These are phyloP conservation scores for Coniochaeta sp. DNA, from an alignment of 2,329 filamentous ascomycete species.

Conservation along the genomic window DNA sequence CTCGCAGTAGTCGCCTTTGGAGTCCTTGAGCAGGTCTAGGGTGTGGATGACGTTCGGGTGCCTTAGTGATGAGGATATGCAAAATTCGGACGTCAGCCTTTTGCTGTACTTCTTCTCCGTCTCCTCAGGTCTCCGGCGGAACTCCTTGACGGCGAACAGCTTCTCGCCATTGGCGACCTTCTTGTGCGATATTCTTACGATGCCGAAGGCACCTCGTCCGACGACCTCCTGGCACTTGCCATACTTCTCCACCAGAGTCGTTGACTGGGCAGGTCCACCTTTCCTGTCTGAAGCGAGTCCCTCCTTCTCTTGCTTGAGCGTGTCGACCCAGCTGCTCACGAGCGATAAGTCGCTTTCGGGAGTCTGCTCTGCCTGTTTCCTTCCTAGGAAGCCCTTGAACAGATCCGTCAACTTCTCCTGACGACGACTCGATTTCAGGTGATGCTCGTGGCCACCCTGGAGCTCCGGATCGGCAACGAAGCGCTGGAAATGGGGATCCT, in stretches of 20 bases:
- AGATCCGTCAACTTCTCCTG: slow-evolving; percentile 94
- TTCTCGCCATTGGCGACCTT: slow-evolving; percentile 83
- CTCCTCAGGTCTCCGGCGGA: slow-evolving; percentile 87
- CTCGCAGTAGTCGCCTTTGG: slow-evolving; percentile 96
- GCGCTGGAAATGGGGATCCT: slow-evolving; percentile 30
- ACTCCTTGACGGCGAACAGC: slow-evolving; percentile 96
- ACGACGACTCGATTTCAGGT: slow-evolving; percentile 79
- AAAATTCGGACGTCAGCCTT: slow-evolving; percentile 92
- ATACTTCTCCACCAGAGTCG: slow-evolving; percentile 88
- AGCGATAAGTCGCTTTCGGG: slow-evolving; percentile 80
- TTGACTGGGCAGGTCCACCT: slow-evolving; percentile 64
- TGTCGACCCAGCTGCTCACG: slow-evolving; percentile 94
- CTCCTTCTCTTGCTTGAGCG: slow-evolving; percentile 82
- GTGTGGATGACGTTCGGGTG: slow-evolving; percentile 99
- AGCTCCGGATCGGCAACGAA: slow-evolving; percentile 42
- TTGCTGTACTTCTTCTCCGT: slow-evolving; percentile 98
- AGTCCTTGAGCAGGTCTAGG: slow-evolving; percentile 86
- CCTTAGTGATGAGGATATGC: slow-evolving; percentile 91
- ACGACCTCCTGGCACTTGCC: slow-evolving; percentile 98
- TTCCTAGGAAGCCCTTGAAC: slow-evolving; percentile 79
- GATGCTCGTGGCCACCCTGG: slow-evolving; percentile 74
- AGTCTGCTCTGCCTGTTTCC: slow-evolving; percentile 68
- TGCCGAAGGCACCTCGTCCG: slow-evolving; percentile 91
- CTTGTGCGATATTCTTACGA: slow-evolving; percentile 97
- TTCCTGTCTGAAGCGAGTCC: slow-evolving; percentile 69